phyloP scores from a whole-genome alignment of 176 grass and related monocot genomes.

The Avena sativa region DNA sequence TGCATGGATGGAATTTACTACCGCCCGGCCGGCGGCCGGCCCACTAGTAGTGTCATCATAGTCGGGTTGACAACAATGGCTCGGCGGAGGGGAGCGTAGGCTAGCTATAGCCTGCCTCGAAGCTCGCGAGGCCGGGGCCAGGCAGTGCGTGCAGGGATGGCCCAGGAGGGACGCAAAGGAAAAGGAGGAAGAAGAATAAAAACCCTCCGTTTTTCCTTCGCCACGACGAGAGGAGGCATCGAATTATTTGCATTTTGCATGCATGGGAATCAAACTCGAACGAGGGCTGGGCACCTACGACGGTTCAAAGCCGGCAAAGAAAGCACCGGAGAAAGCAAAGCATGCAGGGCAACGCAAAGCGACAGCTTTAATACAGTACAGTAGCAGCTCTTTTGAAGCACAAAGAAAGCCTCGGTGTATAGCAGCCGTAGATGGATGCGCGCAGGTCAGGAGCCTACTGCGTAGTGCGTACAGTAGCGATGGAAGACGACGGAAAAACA shows the following conservation, averaged over 20 bases:
- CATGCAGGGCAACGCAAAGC: neutral
- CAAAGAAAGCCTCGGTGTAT: neutral
- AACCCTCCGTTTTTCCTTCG: neutral
- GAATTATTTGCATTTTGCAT: constrained; percentile 58
- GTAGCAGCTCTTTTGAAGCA: neutral
- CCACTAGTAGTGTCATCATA: neutral
- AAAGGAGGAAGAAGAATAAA: neutral
- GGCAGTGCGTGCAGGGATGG: constrained; percentile 23
- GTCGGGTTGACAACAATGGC: constrained; percentile 48
- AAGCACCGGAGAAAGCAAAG: constrained; percentile 36
- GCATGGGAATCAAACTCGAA: constrained; percentile 61
- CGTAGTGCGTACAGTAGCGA: too few relatives aligned
- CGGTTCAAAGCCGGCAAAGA: constrained; percentile 41
- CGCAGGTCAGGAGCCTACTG: neutral
- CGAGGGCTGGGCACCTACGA: neutral
- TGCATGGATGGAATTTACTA: constrained; percentile 21
- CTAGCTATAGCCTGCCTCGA: constrained; percentile 49
- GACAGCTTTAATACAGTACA: constrained; percentile 29
- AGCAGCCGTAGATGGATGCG: neutral
- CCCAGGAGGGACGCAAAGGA: constrained; percentile 30
- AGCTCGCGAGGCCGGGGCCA: constrained; percentile 51
- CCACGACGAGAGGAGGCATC: constrained; percentile 23
- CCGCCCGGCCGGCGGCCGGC: neutral
- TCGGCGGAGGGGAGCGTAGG: constrained; percentile 18
- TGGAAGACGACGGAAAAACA: too few relatives aligned